Evolutionary conservation across 2,329 filamentous ascomycete genomes (phyloP), one percentile per base, ranked within the genome.

Genomic region (Parascedosporium putredinis): DNA sequence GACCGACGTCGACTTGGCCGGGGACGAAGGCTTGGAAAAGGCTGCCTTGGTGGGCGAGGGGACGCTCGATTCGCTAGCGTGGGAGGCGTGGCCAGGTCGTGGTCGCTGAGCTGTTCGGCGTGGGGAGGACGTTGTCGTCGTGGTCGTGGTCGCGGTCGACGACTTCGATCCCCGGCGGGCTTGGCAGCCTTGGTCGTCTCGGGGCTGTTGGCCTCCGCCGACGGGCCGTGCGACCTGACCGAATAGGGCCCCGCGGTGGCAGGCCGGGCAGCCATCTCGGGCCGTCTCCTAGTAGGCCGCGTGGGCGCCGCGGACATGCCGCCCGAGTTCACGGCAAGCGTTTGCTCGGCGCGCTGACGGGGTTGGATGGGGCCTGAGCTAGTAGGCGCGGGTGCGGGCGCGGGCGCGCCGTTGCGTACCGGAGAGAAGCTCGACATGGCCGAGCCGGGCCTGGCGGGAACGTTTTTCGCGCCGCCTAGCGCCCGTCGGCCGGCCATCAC

Each of bases 401-500:
- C 20, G 45, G 58, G 58, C 4, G 73, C 69, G 5, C 61, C 62
- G 1, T 66, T 67, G 33, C 62, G 63, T 40, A 73, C 70, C 1
- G 77, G 76, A 4, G 78, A 78, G 51, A 83, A 73, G 34, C 76
- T 69, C 10, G 80, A 73, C 80, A 83, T 82, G 49, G 80, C 78
- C 29, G 79, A 83, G 8, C 78, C 79, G 2, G 80, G 80, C 7
- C 80, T 69, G 22, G 72, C 61, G 9, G 77, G 79, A 1, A 81
- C 62, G 49, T 73, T 77, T 47, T 62, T 64, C 29, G 71, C 62
- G 31, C 73, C 67, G 56, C 78, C 57, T 4, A 69, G 62, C 23
- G 76, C 79, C 58, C 73, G 88, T 67, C 88, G 90, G 61, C 91
- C 85, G 5, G 88, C 89, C 59, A 88, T 70, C 74, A 96, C 89